A percentile compares a stretch with the other conserved stretches of the same genome.
Conservation (phyloP, 2,329 filamentous ascomycete species). For the Trichoderma sp. region DNA sequence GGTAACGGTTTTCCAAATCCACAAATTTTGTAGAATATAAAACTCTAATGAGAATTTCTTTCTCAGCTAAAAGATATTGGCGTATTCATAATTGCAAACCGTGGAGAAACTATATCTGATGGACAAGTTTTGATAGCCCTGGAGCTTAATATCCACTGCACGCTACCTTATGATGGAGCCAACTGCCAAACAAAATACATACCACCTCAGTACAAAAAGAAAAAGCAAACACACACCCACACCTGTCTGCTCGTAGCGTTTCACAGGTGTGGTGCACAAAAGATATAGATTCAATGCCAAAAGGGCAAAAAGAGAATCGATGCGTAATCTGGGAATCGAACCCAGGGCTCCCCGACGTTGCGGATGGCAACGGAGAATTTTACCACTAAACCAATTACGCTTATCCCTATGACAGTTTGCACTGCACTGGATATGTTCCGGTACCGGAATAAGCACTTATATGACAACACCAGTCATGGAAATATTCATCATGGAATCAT, state of each 20-base stretch:
- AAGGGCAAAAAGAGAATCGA: constrained; percentile 18
- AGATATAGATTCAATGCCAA: not conserved
- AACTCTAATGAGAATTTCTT: not conserved
- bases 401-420: not conserved
- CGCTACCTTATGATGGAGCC: not conserved
- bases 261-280: not conserved
- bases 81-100: not conserved
- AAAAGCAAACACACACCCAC: not conserved
- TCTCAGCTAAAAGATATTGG: not conserved
- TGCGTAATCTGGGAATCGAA: constrained; percentile 37
- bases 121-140: not conserved
- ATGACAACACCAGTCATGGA: not conserved
- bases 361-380: constrained; percentile 37
- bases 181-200: not conserved
- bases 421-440: not conserved
- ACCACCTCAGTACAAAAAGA: not conserved
- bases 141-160: not conserved
- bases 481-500: not conserved
- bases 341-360: constrained; percentile 35
- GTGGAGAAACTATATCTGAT: not conserved
- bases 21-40: not conserved
- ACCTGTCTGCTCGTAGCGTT: not conserved
- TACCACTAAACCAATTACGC: constrained; percentile 37
- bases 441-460: not conserved
- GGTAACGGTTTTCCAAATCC: fast-evolving